Conservation (phyloP, 495 filamentous ascomycete genomes). For the Penicillium coprophilum region DNA sequence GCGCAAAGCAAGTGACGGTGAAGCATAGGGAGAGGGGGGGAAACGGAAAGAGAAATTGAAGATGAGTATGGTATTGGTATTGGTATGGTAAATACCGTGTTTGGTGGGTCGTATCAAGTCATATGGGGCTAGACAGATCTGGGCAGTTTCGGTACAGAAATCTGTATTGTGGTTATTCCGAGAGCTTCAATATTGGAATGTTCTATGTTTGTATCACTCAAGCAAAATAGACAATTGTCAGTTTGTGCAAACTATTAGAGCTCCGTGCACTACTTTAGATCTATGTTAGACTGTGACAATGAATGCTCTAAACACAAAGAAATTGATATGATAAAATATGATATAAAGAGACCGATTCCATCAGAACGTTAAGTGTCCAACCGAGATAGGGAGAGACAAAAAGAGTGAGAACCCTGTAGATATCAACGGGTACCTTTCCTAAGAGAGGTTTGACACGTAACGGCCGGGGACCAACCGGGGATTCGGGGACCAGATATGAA, state of each 20-base stretch:
- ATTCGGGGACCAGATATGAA: slow-evolving; percentile 12
- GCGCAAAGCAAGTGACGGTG: slow-evolving; percentile 19
- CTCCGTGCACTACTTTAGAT: no score
- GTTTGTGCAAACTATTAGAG: no score
- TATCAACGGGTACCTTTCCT: slow-evolving; percentile 13
- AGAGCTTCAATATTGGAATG: no score
- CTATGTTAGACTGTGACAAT: no score
- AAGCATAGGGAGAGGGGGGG: slow-evolving; percentile 15
- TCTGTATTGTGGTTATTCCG: neutral
- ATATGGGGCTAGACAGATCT: slow-evolving; percentile 5
- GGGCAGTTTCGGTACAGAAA: slow-evolving; percentile 10
- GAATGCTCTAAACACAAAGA: no score
- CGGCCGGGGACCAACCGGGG: slow-evolving; percentile 26
- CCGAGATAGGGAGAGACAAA: neutral
- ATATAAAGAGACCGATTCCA: neutral
- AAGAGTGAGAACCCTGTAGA: neutral
- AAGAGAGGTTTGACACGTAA: slow-evolving; percentile 42
- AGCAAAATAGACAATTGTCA: no score
- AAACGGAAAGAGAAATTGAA: slow-evolving; percentile 13
- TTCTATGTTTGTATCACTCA: no score
- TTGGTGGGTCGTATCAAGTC: neutral
- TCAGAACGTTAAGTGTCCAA: slow-evolving; percentile 1
- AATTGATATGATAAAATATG: no score
- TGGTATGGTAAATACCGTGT: slow-evolving; percentile 18
- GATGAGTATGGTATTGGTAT: slow-evolving; percentile 17